Conservation (phyloP, 2,329 filamentous ascomycete species). For the Raffaelea ambrosiae region DNA sequence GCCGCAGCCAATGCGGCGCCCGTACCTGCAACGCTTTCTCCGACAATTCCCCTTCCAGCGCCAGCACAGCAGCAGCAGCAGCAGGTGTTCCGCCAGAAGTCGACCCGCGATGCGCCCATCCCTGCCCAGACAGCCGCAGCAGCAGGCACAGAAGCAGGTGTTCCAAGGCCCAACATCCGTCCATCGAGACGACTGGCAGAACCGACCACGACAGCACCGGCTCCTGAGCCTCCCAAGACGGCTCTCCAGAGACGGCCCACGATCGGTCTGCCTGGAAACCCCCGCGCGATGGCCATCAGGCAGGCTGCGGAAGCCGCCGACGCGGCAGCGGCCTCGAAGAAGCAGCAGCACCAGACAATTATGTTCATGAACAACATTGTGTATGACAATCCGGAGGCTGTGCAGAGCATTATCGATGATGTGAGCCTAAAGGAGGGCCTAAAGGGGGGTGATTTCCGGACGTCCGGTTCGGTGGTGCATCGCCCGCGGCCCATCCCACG, state of each 20-base stretch:
- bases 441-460: conserved; percentile 6
- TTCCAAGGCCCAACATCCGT: conserved; percentile 16
- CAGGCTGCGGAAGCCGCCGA: conserved; percentile 4
- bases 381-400: conserved; percentile 41
- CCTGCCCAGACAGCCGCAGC: not conserved
- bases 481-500: conserved; percentile 49
- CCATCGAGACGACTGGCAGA: conserved; percentile 22
- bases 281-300: conserved; percentile 28
- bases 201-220: conserved; percentile 20
- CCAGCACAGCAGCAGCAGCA: not conserved
- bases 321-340: not conserved
- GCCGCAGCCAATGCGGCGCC: not conserved
- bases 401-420: conserved; percentile 40
- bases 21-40: not conserved
- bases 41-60: conserved; percentile 2
- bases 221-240: conserved; percentile 25
- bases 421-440: conserved; percentile 23
- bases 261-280: conserved; percentile 39
- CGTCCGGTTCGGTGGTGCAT: conserved; percentile 37
- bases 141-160: not conserved
- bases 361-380: conserved; percentile 49
- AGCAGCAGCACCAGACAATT: conserved; percentile 34
- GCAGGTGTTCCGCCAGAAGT: not conserved
- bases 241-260: conserved; percentile 35
- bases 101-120: no score